phyloP scores from a whole-genome alignment of 179 eudicot species.

The Pouteria campechiana region DNA sequence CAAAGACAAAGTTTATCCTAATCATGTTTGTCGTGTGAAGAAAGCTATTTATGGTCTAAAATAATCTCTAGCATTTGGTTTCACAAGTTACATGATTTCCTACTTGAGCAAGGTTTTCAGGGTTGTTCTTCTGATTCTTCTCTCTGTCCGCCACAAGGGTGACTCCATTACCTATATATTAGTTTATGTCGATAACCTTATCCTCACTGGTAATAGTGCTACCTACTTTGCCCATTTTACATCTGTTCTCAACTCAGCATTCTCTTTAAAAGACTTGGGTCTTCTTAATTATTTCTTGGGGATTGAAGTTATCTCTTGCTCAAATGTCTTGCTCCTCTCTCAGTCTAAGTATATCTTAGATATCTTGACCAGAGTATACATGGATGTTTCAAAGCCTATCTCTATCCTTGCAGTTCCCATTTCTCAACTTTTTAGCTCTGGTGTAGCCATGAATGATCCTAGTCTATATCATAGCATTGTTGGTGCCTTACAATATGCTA shows the following conservation, averaged over 20 bases:
- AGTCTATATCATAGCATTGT: background rate
- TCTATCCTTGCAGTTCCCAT: background rate
- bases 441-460: background rate
- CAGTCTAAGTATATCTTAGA: background rate
- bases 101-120: too few species aligned
- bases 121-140: too few species aligned
- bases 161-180: background rate
- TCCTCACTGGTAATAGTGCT: background rate
- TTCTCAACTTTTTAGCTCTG: background rate
- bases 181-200: background rate
- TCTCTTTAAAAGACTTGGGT: background rate
- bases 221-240: background rate
- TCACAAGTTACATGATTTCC: too few species aligned
- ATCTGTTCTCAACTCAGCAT: background rate
- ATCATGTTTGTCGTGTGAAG: background rate
- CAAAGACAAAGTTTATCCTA: background rate
- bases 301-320: background rate
- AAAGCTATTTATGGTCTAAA: conserved; percentile 1
- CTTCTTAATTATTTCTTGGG: background rate
- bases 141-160: background rate
- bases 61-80: too few species aligned
- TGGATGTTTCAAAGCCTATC: background rate
- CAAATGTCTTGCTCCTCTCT: background rate
- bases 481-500: too few species aligned
- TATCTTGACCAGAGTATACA: background rate